phyloP scores from a whole-genome alignment of 345 rosid genomes.

The Populus tremula region DNA sequence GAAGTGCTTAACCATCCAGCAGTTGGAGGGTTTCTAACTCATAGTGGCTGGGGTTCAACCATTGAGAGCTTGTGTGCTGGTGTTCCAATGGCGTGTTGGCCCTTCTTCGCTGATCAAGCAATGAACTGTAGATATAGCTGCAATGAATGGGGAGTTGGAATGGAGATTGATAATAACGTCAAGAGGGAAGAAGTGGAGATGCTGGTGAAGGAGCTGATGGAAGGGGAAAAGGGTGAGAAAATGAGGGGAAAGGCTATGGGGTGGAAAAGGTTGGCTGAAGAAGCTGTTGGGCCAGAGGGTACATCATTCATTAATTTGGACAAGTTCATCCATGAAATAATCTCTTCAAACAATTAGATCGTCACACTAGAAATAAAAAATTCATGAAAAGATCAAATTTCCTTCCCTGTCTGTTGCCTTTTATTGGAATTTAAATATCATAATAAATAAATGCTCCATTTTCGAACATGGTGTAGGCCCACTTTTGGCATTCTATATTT shows the following conservation, averaged over 20 bases:
- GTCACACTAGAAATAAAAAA: too few relatives aligned
- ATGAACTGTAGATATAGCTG: neutral
- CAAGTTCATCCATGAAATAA: too few relatives aligned
- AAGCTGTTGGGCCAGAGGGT: neutral
- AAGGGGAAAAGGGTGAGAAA: neutral
- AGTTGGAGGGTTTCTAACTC: neutral
- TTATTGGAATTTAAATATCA: too few relatives aligned
- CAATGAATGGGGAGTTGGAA: slow-evolving; percentile 2
- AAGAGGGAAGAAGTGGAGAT: slow-evolving; percentile 2
- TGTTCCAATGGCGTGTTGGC: slow-evolving; percentile 7
- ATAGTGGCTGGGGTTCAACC: neutral
- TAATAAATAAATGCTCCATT: too few relatives aligned
- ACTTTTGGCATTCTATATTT: too few relatives aligned
- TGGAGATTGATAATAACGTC: neutral
- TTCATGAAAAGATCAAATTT: neutral
- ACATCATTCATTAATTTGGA: neutral
- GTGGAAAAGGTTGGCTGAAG: slow-evolving; percentile 4
- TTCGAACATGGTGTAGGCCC: too few relatives aligned
- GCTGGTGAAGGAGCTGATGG: neutral
- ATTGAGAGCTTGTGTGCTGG: slow-evolving; percentile 1
- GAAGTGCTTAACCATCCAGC: slow-evolving; percentile 5
- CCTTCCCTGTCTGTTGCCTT: too few relatives aligned
- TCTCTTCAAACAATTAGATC: too few relatives aligned
- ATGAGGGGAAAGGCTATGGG: neutral
- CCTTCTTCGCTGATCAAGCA: neutral